Percentiles rank a stretch among this genome's conserved stretches.
These are phyloP conservation scores for Thalassiosira delicatula DNA, from an alignment of 352 stramenopile species.

Conservation along the genomic window DNA sequence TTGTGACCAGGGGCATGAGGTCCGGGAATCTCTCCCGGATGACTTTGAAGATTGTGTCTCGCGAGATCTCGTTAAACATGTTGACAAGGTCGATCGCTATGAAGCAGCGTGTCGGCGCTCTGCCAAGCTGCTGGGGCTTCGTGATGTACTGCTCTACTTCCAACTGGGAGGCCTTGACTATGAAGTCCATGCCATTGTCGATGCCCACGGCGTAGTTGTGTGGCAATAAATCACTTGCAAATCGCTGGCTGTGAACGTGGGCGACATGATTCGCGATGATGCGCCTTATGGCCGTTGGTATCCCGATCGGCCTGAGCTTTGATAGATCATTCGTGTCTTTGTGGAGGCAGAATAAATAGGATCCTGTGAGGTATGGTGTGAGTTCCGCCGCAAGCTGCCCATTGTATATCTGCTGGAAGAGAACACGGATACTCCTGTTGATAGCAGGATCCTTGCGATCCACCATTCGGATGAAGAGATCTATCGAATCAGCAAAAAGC, in stretches of 20 bases:
- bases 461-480: no score
- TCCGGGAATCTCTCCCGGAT: constrained; percentile 11
- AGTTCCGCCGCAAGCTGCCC: no score
- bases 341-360: not conserved
- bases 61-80: constrained; percentile 49
- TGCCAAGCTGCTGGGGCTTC: not conserved
- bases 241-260: not conserved
- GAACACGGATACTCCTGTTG: no score
- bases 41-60: constrained; percentile 27
- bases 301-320: constrained; percentile 26
- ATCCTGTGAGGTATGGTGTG: not conserved
- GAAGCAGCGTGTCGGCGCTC: constrained; percentile 1
- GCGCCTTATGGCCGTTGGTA: constrained; percentile 11
- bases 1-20: not conserved
- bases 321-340: not conserved
- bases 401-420: no score
- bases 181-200: constrained; percentile 11
- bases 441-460: no score
- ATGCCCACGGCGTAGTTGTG: constrained; percentile 32
- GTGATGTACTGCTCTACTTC: constrained; percentile 23
- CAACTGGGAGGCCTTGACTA: not conserved
- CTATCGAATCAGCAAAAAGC: no score
- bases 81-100: constrained; percentile 41
- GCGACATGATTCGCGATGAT: constrained; percentile 13
- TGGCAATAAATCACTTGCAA: not conserved